Evolutionary conservation across 1,284 basidiomycete species (phyloP).

Genomic region (Kalmanozyma brasiliensis): DNA sequence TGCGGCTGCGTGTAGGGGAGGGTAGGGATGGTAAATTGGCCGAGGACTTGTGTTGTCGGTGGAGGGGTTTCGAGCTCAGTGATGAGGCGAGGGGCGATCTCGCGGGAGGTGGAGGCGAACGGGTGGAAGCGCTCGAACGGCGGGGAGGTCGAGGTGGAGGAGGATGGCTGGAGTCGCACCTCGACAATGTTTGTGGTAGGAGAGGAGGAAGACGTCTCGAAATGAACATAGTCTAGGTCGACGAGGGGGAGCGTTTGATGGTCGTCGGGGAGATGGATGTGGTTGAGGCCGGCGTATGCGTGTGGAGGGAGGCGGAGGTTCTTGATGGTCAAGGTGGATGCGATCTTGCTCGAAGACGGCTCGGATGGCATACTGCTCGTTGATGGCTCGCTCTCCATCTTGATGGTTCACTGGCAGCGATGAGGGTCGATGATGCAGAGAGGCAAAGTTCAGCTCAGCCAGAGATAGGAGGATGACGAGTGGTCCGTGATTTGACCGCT

Average conservation of each 20-base stretch:
- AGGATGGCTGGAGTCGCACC: slow-evolving; percentile 8
- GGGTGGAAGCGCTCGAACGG: slow-evolving; percentile 3
- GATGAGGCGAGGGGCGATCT: background rate
- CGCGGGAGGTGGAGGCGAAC: slow-evolving; percentile 4
- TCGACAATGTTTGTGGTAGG: background rate
- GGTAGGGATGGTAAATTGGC: background rate
- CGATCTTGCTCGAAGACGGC: too few species aligned
- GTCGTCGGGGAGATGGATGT: background rate
- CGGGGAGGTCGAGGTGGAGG: background rate
- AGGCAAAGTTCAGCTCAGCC: too few species aligned
- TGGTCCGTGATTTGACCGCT: slow-evolving; percentile 4
- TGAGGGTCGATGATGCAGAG: too few species aligned
- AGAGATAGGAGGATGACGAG: too few species aligned
- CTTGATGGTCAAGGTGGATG: slow-evolving; percentile 5
- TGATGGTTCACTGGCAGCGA: too few species aligned
- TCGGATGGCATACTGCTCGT: too few species aligned
- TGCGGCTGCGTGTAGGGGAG: background rate
- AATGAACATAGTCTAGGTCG: slow-evolving; percentile 19
- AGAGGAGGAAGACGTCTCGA: background rate
- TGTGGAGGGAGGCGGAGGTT: slow-evolving; percentile 19
- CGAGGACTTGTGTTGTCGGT: slow-evolving; percentile 4
- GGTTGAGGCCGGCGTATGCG: slow-evolving; percentile 9
- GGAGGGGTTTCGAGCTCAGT: background rate
- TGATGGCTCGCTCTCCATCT: too few species aligned
- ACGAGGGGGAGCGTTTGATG: slow-evolving; percentile 9